These are phyloP conservation scores for Pyrenopolyporus hunteri DNA, from an alignment of 495 filamentous ascomycete genomes.

Conservation along the genomic window DNA sequence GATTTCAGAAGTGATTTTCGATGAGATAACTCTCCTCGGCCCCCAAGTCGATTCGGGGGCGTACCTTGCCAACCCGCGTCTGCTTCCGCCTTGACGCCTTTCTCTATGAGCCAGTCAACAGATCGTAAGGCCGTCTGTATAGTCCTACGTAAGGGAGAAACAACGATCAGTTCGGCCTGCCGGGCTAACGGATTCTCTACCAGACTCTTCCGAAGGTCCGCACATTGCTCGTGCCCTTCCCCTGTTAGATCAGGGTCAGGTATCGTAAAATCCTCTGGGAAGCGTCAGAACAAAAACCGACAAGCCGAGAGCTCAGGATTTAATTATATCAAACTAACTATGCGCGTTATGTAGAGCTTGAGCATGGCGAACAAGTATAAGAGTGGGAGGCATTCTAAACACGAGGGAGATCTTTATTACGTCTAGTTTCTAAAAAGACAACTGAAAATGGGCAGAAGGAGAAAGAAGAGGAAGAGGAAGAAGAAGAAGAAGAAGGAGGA, in stretches of 20 bases:
- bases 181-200: conserved; percentile 52
- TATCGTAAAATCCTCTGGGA: conserved; percentile 55
- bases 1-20: too few species aligned
- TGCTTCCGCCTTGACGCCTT: conserved; percentile 57
- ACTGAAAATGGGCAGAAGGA: too few species aligned
- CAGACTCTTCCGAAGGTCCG: conserved; percentile 52
- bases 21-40: not conserved
- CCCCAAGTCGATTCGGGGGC: not conserved
- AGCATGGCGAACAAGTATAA: conserved; percentile 66
- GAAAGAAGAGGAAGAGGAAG: too few species aligned
- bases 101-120: conserved; percentile 58
- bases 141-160: conserved; percentile 64
- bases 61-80: conserved; percentile 61
- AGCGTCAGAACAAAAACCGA: conserved; percentile 28
- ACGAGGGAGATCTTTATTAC: not conserved
- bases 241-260: conserved; percentile 62
- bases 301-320: not conserved
- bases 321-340: conserved; percentile 43
- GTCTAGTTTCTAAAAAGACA: not conserved
- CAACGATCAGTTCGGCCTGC: conserved; percentile 61
- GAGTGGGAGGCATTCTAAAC: conserved; percentile 58
- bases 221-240: conserved; percentile 60
- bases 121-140: conserved; percentile 61
- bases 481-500: too few species aligned
- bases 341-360: conserved; percentile 62